A percentile compares a stretch with the other conserved stretches of the same genome.
These are phyloP conservation scores for Prasinococcaceae sp. DNA, from an alignment of 139 green algal species.

Conservation along the genomic window DNA sequence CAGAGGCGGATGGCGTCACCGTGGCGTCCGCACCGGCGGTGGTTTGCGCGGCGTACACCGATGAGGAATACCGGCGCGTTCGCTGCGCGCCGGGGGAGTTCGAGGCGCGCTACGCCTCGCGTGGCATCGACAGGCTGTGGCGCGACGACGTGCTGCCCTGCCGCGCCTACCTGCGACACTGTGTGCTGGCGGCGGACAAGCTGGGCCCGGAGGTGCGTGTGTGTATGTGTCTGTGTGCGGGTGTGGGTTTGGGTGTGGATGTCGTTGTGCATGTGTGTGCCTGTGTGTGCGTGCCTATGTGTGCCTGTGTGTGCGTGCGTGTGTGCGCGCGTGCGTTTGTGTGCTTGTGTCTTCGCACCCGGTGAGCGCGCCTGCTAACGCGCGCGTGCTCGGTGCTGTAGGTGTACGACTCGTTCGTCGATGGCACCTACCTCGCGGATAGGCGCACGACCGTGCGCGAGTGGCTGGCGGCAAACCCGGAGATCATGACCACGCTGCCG, in stretches of 20 bases:
- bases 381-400: too few relatives aligned
- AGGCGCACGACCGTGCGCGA: constrained; percentile 48
- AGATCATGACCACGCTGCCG: constrained; percentile 66
- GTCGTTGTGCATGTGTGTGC: not conserved
- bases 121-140: constrained; percentile 56
- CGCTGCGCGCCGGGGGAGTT: constrained; percentile 58
- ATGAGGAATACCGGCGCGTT: constrained; percentile 50
- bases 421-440: constrained; percentile 68
- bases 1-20: not conserved
- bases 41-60: constrained; percentile 50
- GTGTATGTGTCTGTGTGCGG: not conserved
- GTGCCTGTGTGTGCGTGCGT: too few relatives aligned
- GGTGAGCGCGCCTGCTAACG: too few relatives aligned
- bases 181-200: constrained; percentile 52
- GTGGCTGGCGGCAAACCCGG: constrained; percentile 45
- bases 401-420: constrained; percentile 58
- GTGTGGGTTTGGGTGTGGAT: not conserved
- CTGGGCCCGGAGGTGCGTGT: constrained; percentile 33
- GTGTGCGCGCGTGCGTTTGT: too few relatives aligned
- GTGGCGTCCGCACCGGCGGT: constrained; percentile 18
- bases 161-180: constrained; percentile 73
- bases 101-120: constrained; percentile 41
- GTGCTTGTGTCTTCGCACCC: too few relatives aligned
- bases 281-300: too few relatives aligned
- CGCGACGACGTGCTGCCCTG: constrained; percentile 35